Evolutionary conservation across 2,329 filamentous ascomycete species (phyloP), one percentile per base, ranked within the genome.

Genomic region (Camptophora hylomeconis): DNA sequence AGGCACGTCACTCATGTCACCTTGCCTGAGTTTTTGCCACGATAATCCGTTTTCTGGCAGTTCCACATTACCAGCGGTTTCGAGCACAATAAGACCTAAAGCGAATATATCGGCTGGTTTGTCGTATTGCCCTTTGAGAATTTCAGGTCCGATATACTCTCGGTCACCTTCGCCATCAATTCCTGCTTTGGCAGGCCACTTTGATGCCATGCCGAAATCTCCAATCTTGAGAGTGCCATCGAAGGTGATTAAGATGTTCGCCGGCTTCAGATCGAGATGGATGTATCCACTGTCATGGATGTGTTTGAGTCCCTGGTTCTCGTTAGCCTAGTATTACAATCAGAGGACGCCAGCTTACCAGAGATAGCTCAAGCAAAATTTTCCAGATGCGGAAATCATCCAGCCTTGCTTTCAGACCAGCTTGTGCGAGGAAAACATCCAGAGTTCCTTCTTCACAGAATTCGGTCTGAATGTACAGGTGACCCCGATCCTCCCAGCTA

Each of bases 341-440:
- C 20, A 10, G 10, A 14, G 14, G 17, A 11, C 13, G 19, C 5
- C 15, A 24, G 63, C 78, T 58, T 70, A 89, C 83, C 63, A 79
- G 61, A 46, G 76, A 70, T 35, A 93, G 57, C 53, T 98, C 89
- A 22, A 93, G 69, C 45, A 95, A 61, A 33, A 95, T 87, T 61
- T 98, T 98, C 83, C 89, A 98, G 53, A 95, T 94, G 37, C 89
- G 73, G 58, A 98, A 98, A 52, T 95, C 89, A 54, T 98, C 89
- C 41, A 98, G 60, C 44, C 87, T 72, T 25, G 83, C 86, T 50
- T 80, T 83, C 37, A 77, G 68, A 14, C 89, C 89, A 36, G 83
- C 73, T 33, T 79, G 72, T n/a, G 72, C 69, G 17, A 98, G 65
- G 50, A 95, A 98, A 10, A 74, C 68, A 50, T 92, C 80, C 23